Evolutionary conservation across 225 moss, liverwort and hornwort species (phyloP).

Genomic region (Polytrichum formosum): DNA sequence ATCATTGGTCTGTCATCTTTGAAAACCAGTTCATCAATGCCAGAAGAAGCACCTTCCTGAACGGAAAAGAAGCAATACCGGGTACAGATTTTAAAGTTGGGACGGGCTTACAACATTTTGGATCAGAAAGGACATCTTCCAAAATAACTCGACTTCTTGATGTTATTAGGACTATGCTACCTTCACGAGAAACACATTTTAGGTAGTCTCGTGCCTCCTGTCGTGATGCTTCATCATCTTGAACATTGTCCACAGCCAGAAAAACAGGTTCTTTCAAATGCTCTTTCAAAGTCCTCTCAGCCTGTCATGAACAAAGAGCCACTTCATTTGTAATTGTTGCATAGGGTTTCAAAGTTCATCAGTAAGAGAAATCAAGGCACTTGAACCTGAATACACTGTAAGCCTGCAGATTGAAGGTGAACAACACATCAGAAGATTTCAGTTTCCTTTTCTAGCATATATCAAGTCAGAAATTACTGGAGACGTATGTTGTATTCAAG

Average conservation of each 20-base stretch:
- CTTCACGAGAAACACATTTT: background rate
- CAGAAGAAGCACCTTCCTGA: background rate
- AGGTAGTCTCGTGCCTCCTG: constrained; percentile 10
- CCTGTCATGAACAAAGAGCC: background rate
- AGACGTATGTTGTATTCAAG: too few relatives aligned
- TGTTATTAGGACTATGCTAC: constrained; percentile 9
- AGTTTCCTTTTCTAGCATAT: too few relatives aligned
- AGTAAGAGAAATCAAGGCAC: background rate
- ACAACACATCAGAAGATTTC: background rate
- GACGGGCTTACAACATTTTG: constrained; percentile 7
- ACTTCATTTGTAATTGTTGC: too few relatives aligned
- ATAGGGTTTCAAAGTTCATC: background rate
- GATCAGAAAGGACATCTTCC: constrained; percentile 7
- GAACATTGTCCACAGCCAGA: constrained; percentile 15
- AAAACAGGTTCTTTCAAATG: background rate
- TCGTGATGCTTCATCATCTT: constrained; percentile 18
- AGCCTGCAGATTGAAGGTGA: background rate
- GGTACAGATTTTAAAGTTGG: constrained; percentile 1
- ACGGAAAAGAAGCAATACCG: constrained; percentile 3
- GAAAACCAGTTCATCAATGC: background rate
- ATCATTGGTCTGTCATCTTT: background rate
- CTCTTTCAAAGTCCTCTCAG: background rate
- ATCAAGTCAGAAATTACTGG: too few relatives aligned
- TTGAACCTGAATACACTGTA: background rate
- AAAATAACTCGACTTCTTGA: constrained; percentile 14